Base-by-base conservation (phyloP, 805 yeast genomes). In the Spathaspora arborariae region DNA sequence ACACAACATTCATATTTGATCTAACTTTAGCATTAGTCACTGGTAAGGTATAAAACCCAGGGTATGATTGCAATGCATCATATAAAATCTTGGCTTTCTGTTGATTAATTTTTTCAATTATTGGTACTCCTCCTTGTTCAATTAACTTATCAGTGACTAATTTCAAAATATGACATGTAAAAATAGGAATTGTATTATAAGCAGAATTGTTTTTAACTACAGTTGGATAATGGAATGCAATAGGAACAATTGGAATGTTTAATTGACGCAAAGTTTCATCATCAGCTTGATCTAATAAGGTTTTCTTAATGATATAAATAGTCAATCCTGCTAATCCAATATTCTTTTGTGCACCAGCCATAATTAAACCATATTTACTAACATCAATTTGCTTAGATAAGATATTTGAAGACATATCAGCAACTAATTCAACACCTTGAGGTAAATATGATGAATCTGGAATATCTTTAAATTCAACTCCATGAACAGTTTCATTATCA, bases 311-410 rank as follows among this genome's bases (percentile, higher is more conserved):
- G 58, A 94, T 92, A 65, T 90, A 92, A 51, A 94, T 76, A 13
- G 97, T 85, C 53, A 94, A 80, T 34, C 99, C 99, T 8, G 99
- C 97, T 60, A 94, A 73, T 46, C 99, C 99, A 61, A 94, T 89
- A 65, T 94, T 94, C 70, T 94, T 94, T 70, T 94, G 99, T 21
- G 98, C 99, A 52, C 99, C 99, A 16, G 97, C 99, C 80, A 91
- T 83, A 51, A 94, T 84, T 21, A 90, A 72, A 44, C 97, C 98
- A 61, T 80, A 92, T 65, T 88, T 84, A 46, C 87, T 72, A 37
- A 94, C 85, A 58, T 92, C 97, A 42, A 94, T 65, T 53, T 78
- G 71, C 55, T 86, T 84, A 19, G 96, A 88, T 54, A 94, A 74
- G 60, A 94, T 85, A 66, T 92, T 89, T 40, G 97, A 91, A 2